These are phyloP conservation scores for Thuja plicata DNA, from an alignment of 83 land plant genomes.

Conservation along the genomic window DNA sequence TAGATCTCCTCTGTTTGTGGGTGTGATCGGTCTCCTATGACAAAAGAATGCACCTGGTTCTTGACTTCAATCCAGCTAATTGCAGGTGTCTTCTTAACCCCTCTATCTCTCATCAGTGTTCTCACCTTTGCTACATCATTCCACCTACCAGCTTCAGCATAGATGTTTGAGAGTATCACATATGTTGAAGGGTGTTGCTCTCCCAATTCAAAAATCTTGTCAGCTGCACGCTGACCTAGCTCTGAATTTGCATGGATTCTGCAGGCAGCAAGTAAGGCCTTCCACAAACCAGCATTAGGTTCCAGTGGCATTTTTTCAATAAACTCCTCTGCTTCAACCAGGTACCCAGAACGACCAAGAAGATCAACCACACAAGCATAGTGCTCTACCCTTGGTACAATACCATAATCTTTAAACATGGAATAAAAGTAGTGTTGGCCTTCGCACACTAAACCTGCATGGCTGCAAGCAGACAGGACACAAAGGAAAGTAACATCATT, in stretches of 20 bases:
- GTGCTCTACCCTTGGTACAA: constrained; percentile 40
- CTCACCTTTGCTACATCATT: constrained; percentile 34
- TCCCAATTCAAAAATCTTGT: constrained; percentile 31
- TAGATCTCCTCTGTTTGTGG: constrained; percentile 43
- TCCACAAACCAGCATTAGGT: constrained; percentile 69
- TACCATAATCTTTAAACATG: constrained; percentile 28
- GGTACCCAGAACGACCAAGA: constrained; percentile 48
- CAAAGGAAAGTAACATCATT: constrained; percentile 56
- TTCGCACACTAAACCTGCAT: constrained; percentile 49
- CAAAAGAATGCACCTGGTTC: constrained; percentile 45
- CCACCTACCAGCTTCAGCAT: constrained; percentile 60
- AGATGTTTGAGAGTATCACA: constrained; percentile 58
- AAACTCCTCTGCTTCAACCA: constrained; percentile 45
- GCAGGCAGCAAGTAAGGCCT: constrained; percentile 53
- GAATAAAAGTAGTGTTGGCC: constrained; percentile 38
- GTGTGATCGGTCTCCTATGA: constrained; percentile 40
- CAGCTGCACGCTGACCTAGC: constrained; percentile 38
- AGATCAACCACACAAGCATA: constrained; percentile 65
- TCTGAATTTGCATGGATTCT: constrained; percentile 44
- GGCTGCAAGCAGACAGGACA: constrained; percentile 56
- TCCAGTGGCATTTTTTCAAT: constrained; percentile 45
- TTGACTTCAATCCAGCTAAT: constrained; percentile 69
- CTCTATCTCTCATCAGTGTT: constrained; percentile 41
- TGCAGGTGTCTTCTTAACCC: constrained; percentile 45
- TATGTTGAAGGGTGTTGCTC: constrained; percentile 45